These are phyloP conservation scores for Neoboletus subvelutipes DNA, from an alignment of 768 basidiomycete species.

Conservation along the genomic window DNA sequence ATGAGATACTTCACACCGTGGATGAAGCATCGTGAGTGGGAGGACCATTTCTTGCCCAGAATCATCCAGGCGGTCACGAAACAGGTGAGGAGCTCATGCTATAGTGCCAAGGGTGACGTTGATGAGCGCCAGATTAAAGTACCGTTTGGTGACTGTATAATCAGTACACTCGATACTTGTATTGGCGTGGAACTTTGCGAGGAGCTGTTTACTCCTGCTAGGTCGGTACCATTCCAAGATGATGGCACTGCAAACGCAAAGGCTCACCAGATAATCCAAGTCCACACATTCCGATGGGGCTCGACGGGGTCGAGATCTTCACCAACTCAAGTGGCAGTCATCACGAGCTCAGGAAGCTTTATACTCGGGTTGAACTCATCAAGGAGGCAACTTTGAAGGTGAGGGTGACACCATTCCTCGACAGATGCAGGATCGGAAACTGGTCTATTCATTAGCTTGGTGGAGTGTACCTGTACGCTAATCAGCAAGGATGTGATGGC, in stretches of 20 bases:
- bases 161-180: constrained; percentile 93
- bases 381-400: constrained; percentile 97
- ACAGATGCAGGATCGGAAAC: neutral
- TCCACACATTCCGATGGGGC: constrained; percentile 96
- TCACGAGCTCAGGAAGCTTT: constrained; percentile 96
- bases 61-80: constrained; percentile 87
- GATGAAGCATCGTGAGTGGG: constrained; percentile 84
- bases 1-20: constrained; percentile 93
- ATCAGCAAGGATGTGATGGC: constrained; percentile 98
- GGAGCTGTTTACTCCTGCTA: constrained; percentile 94
- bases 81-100: constrained; percentile 51
- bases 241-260: too few species aligned
- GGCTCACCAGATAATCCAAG: constrained; percentile 40
- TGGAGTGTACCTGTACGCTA: constrained; percentile 96
- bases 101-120: neutral
- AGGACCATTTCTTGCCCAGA: constrained; percentile 89
- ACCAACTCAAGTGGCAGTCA: constrained; percentile 99
- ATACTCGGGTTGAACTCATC: constrained; percentile 89
- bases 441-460: constrained; percentile 61
- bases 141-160: constrained; percentile 92
- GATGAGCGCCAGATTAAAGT: constrained; percentile 66
- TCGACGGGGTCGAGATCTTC: constrained; percentile 98
- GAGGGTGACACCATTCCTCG: neutral
- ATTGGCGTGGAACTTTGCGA: constrained; percentile 97
- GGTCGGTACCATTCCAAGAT: constrained; percentile 44